These are phyloP conservation scores for Annona cherimola DNA, from an alignment of 164 flowering plant genomes.

Conservation along the genomic window DNA sequence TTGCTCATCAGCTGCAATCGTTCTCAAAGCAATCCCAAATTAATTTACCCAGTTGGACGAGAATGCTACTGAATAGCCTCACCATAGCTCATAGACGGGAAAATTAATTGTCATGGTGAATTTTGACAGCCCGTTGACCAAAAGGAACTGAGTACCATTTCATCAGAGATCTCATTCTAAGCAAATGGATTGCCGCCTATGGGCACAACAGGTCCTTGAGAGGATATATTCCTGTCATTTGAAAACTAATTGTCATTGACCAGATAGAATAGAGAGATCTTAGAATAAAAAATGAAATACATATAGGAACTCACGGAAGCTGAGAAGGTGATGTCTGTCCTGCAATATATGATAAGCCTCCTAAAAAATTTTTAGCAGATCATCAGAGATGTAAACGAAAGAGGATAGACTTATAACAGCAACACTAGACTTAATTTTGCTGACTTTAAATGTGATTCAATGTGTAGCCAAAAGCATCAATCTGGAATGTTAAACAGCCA, in stretches of 20 bases:
- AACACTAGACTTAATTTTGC: background rate
- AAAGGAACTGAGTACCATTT: background rate
- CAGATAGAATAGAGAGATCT: background rate
- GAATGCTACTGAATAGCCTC: background rate
- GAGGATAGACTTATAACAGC: background rate
- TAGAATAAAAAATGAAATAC: background rate
- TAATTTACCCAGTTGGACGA: background rate
- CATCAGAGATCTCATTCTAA: slow-evolving; percentile 12
- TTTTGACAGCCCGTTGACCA: background rate
- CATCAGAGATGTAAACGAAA: slow-evolving; percentile 6
- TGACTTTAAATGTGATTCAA: background rate
- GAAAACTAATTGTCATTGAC: background rate
- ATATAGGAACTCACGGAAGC: slow-evolving; percentile 50
- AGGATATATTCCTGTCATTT: slow-evolving; percentile 42
- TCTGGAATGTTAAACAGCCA: background rate
- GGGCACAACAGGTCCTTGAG: slow-evolving; percentile 55
- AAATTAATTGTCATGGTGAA: background rate
- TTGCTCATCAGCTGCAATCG: background rate
- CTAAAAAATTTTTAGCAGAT: slow-evolving; percentile 26
- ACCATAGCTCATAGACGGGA: background rate
- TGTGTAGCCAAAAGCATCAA: background rate
- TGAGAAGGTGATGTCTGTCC: slow-evolving; percentile 51
- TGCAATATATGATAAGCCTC: slow-evolving; percentile 49
- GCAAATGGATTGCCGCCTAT: slow-evolving; percentile 79
- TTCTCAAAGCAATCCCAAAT: background rate